These are phyloP conservation scores for Podospora pseudoanserina DNA, from an alignment of 495 filamentous ascomycete genomes.

Conservation along the genomic window DNA sequence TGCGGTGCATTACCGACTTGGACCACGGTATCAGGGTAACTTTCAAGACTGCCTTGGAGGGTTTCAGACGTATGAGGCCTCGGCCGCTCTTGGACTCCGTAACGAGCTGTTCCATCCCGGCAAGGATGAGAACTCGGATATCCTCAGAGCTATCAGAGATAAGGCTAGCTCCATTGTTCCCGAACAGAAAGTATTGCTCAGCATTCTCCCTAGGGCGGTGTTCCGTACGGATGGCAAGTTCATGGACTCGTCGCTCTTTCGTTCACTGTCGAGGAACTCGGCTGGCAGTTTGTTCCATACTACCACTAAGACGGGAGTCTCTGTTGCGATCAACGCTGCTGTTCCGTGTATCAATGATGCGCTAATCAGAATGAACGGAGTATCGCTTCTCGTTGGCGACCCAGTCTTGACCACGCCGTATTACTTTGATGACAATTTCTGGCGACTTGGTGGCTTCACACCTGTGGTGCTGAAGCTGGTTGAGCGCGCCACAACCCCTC, in stretches of 20 bases:
- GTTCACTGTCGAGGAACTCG: slow-evolving; percentile 70
- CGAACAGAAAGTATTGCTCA: slow-evolving; percentile 79
- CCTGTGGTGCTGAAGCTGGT: slow-evolving; percentile 79
- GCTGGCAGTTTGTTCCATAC: slow-evolving; percentile 67
- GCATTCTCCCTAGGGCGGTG: slow-evolving; percentile 72
- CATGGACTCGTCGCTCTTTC: slow-evolving; percentile 69
- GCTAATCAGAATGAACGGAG: slow-evolving; percentile 68
- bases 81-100: slow-evolving; percentile 80
- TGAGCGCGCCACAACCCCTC: slow-evolving; percentile 65
- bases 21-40: slow-evolving; percentile 87
- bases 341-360: slow-evolving; percentile 88
- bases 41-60: slow-evolving; percentile 95
- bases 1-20: slow-evolving; percentile 83
- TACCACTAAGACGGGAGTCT: slow-evolving; percentile 68
- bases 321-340: slow-evolving; percentile 82
- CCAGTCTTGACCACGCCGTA: slow-evolving; percentile 78
- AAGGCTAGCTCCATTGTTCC: slow-evolving; percentile 77
- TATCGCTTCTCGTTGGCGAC: slow-evolving; percentile 76
- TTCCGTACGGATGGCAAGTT: slow-evolving; percentile 72
- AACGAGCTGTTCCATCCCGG: slow-evolving; percentile 90
- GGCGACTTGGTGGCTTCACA: slow-evolving; percentile 84
- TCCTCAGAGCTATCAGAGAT: slow-evolving; percentile 77
- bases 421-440: slow-evolving; percentile 85
- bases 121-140: slow-evolving; percentile 88
- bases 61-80: slow-evolving; percentile 96